Evolutionary conservation across 768 basidiomycete genomes (phyloP), one percentile per base, ranked within the genome.

Genomic region (Strobilomyces confusus): DNA sequence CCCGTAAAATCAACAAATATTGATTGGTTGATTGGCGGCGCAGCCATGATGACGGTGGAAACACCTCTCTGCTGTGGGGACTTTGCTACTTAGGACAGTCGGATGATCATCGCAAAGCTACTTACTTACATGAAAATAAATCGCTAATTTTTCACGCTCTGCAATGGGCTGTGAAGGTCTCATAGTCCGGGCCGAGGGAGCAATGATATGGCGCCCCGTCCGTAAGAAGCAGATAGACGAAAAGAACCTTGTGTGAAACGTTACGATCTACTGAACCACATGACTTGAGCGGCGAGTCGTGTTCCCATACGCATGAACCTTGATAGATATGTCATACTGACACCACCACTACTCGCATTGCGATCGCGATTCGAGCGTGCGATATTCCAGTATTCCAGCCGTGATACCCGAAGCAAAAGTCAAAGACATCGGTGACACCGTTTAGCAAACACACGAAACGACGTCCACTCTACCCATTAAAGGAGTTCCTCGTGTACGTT

Each of bases 401-500:
- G 25, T 29, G 29, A 57, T 25, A 26, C 12, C 32, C 46, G 52
- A 53, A 14, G 44, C 22, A 30, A 40, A 19, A 36, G 15, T 26
- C 34, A 37, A 44, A 48, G 34, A 47, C 44, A 44, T 34, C 34
- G 15, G 19, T 41, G 55, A 43, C 32, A 53, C 30, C 17, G 22
- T 17, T 38, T 19, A 34, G 41, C 30, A 44, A 47, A 20, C 36
- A 12, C 23, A 5, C 8, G 37, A 36, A 23, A 34, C 12, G 9
- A 48, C 13, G 25, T 33, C 40, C 17, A 14, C 23, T 36, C 41
- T n/a, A 30, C 12, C 37, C 17, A 40, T 69, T 55, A 64, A 17
- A 80, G 55, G 29, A 80, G 61, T 52, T 80, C 80, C 53, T 80
- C 77, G 51, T 80, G 79, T 38, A 80, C 78, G 48, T 80, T 79